Evolutionary conservation across 148 eudicot genomes (phyloP).

Genomic region (Silene uniflora): DNA sequence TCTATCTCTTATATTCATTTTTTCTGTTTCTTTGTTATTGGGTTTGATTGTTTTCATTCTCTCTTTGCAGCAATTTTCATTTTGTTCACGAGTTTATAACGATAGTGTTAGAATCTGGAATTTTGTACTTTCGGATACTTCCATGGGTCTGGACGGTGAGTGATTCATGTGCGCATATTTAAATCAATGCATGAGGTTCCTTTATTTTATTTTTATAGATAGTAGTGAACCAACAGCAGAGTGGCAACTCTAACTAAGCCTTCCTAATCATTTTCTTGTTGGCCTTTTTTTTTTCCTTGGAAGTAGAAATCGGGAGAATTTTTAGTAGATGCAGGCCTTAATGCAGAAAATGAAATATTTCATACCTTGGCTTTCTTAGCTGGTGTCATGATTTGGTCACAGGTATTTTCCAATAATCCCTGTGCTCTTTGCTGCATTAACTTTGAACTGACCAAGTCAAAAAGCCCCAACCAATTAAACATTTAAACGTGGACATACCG

Average conservation of each 20-base stretch:
- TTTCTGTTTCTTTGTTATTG: constrained; percentile 9
- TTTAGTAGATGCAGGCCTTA: constrained; percentile 51
- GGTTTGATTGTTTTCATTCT: constrained; percentile 13
- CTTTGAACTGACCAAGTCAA: background rate
- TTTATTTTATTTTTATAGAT: background rate
- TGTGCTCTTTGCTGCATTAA: background rate
- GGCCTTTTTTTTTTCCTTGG: background rate
- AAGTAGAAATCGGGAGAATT: constrained; percentile 66
- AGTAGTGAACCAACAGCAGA: background rate
- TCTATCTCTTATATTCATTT: background rate
- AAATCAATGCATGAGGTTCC: background rate
- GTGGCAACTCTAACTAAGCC: constrained; percentile 9
- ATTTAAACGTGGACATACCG: background rate
- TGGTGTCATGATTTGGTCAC: constrained; percentile 97
- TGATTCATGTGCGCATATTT: constrained; percentile 15
- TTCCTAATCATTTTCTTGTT: constrained; percentile 1
- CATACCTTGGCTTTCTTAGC: constrained; percentile 94
- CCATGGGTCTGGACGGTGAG: constrained; percentile 97
- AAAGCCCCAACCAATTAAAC: too few relatives aligned
- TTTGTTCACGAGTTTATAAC: constrained; percentile 86
- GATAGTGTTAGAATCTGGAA: constrained; percentile 79
- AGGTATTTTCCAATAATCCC: constrained; percentile 43
- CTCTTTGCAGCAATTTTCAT: constrained; percentile 71
- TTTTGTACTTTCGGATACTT: constrained; percentile 65
- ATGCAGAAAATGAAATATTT: constrained; percentile 81